Evolutionary conservation across 2,329 filamentous ascomycete species (phyloP), one percentile per base, ranked within the genome.

Genomic region (Orbilia brochopaga): DNA sequence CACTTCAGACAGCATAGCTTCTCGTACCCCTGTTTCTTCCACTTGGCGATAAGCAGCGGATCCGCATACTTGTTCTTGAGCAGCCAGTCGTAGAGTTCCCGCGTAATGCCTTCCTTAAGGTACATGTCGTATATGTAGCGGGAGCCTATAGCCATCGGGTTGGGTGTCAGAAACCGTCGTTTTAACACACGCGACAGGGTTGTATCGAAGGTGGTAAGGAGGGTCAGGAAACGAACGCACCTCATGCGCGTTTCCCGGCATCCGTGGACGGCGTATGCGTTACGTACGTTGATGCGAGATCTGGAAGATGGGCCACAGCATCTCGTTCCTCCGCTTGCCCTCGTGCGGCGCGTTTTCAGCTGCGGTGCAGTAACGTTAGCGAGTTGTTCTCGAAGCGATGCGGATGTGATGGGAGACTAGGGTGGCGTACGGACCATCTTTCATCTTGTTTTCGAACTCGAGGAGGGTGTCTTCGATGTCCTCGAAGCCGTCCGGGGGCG

Each of bases 11-110:
- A 99, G 81, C 94, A 99, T 48, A 99, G 82, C 90, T 97, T 97
- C 81, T 99, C 94, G 78, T 99, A 99, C 15, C 94, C 94, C 78
- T 95, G 90, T 83, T 99, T 99, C 86, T 99, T 99, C 94, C 94
- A 99, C 82, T 99, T 99, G 13, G 94, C 94, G 78, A 99, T 97
- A 78, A 99, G 82, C 83, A 92, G 94, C 51, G 90, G 87, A 81
- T 99, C 94, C 3, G 92, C 94, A 79, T 99, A 97, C 55, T 88
- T 88, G 79, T 99, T 97, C 85, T 99, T 99, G 70, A 99, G 83
- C 74, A 97, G 82, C 88, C 91, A 99, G 76, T 97, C 94, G 81
- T 99, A 99, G 19, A 99, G 83, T 80, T 88, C 84, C 81, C 90
- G 93, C 80, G 87, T 90, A 79, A 99, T 97, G 57, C 93, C 93